Base-by-base conservation (phyloP, 371 early-diverging fungal genomes). In the Mucor lusitanicus region DNA sequence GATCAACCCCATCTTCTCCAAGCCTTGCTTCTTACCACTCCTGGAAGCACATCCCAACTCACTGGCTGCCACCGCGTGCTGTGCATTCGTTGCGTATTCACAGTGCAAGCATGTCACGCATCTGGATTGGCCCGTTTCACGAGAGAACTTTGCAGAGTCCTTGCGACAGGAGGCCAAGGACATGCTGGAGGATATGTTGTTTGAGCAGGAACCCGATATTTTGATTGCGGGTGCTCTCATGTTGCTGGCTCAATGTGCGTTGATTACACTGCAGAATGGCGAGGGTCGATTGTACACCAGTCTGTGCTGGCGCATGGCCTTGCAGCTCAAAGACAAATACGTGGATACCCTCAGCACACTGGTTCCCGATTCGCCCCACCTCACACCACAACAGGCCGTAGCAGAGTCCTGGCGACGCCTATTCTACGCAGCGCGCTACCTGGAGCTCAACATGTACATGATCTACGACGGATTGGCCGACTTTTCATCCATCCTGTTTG, bases 321-420 rank as follows among this genome's bases (percentile, higher is more conserved):
- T 74, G 28, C 62, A 72, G 40, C 64, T 82, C 1, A 67, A 72
- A 46, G 69, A 73, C 9, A 54, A 66, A 1, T 78, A 78, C 25
- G 40, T 71, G 8, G 53, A 64, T 12, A 56, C 69, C 15, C 42
- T 67, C 3, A 19, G 42, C 1, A 23, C 11, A 15, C 4, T 63
- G 11, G 56, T 63, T 6, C 40, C 69, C n/a, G 12, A 54, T 7
- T 57, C 65, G 27, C 39, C 64, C 11, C 23, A 50, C n/a, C 54
- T 44, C 13, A 54, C 58, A 27, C 58, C 50, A 7, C 53, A 64
- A 23, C 50, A 71, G 6, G 48, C 67, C 8, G 59, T 68, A 17
- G 81, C 81, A 17, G 83, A 82, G 37, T 64, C 83, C 0, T 82
- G 80, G 80, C 56, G 79, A 48, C 73, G 83, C 0, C 42, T 77